These are phyloP conservation scores for Metschnikowia arizonensis DNA, from an alignment of 805 yeast genomes.

Conservation along the genomic window DNA sequence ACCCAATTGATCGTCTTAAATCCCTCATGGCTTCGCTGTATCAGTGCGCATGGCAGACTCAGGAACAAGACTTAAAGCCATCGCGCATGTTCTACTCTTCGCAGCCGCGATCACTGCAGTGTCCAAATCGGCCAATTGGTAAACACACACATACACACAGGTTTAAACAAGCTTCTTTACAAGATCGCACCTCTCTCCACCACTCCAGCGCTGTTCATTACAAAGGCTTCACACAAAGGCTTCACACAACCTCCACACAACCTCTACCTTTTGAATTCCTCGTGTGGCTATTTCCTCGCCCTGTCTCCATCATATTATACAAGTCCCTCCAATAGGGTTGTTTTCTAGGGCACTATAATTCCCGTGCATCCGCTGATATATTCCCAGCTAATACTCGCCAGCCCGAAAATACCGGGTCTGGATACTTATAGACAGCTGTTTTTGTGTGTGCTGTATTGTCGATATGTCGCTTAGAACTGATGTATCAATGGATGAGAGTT, in stretches of 20 bases:
- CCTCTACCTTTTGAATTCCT: background rate
- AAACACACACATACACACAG: slow-evolving; percentile 5
- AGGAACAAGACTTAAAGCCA: background rate
- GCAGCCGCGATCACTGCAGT: background rate
- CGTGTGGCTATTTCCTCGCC: background rate
- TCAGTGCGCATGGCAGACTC: background rate
- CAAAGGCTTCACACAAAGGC: too few species aligned
- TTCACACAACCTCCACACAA: too few species aligned
- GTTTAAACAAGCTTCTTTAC: background rate
- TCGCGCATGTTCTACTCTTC: background rate
- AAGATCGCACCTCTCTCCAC: background rate
- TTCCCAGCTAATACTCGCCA: background rate
- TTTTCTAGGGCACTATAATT: too few species aligned
- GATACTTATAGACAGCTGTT: background rate
- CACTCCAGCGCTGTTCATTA: background rate
- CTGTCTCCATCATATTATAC: too few species aligned
- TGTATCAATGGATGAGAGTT: slow-evolving; percentile 14
- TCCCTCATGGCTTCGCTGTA: background rate
- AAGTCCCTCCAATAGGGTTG: background rate
- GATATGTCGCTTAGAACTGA: background rate
- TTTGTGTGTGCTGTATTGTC: background rate
- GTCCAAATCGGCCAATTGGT: slow-evolving; percentile 5
- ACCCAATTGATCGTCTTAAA: too few species aligned
- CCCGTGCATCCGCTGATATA: background rate
- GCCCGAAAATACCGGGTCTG: background rate